Evolutionary conservation across 257 asterid species (phyloP).

Genomic region (Solanum ossicruentum): DNA sequence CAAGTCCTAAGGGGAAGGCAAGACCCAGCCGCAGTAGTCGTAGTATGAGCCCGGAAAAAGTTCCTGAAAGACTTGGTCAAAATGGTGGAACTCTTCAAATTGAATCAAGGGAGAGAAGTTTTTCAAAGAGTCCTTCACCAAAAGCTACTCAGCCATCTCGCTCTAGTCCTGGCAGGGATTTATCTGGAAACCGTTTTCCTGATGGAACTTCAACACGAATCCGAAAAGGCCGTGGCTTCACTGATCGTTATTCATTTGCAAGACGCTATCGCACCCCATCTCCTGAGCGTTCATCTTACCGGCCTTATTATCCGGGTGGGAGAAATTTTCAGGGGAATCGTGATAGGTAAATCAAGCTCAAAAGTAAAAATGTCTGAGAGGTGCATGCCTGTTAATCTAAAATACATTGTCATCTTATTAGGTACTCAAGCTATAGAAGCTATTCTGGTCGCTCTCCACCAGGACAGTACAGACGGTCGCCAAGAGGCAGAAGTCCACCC

Average conservation of each 20-base stretch:
- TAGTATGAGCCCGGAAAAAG: slow-evolving; percentile 34
- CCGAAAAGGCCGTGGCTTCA: slow-evolving; percentile 96
- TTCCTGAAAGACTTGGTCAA: slow-evolving; percentile 12
- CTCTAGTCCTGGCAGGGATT: slow-evolving; percentile 30
- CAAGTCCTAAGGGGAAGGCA: slow-evolving; percentile 28
- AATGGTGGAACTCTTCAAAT: slow-evolving; percentile 11
- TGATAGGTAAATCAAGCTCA: slow-evolving; percentile 43
- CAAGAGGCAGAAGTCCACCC: slow-evolving; percentile 82
- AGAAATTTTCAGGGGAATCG: slow-evolving; percentile 52
- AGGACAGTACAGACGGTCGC: slow-evolving; percentile 51
- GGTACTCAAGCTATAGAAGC: slow-evolving; percentile 64
- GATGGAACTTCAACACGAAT: slow-evolving; percentile 73
- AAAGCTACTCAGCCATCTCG: slow-evolving; percentile 15
- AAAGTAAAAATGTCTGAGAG: background rate
- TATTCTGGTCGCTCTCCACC: slow-evolving; percentile 57
- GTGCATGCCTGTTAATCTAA: background rate
- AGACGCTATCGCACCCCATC: slow-evolving; percentile 96
- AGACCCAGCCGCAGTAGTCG: slow-evolving; percentile 22
- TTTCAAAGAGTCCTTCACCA: slow-evolving; percentile 30
- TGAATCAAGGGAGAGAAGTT: slow-evolving; percentile 20
- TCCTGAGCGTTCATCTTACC: slow-evolving; percentile 59
- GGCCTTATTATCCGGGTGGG: slow-evolving; percentile 61
- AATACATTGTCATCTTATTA: background rate
- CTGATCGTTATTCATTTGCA: slow-evolving; percentile 66
- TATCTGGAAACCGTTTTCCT: slow-evolving; percentile 53